Percentiles rank a stretch among this genome's conserved stretches.
Evolutionary conservation across 129 eudicot species (phyloP).

Genomic region (Centella asiatica): DNA sequence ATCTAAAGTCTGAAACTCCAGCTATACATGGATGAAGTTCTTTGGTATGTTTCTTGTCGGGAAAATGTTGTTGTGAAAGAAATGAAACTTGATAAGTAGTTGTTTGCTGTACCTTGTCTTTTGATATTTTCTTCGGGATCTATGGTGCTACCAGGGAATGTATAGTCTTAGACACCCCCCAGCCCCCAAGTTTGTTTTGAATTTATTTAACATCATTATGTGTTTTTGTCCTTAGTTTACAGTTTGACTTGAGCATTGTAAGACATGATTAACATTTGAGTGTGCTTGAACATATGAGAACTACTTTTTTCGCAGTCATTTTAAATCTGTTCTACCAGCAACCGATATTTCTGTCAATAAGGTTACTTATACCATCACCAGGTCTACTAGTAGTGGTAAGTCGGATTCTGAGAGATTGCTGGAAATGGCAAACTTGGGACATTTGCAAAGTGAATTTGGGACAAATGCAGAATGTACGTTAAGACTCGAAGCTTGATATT

Average conservation of each 20-base stretch:
- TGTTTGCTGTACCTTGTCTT: constrained; percentile 27
- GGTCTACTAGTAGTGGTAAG: too few species aligned
- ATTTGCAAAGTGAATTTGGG: too few species aligned
- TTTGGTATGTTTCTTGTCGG: constrained; percentile 22
- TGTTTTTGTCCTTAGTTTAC: neutral
- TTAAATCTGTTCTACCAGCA: too few species aligned
- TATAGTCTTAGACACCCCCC: constrained; percentile 38
- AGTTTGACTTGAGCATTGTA: constrained; percentile 25
- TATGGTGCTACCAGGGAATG: constrained; percentile 31
- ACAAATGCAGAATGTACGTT: too few species aligned
- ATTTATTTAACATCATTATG: constrained; percentile 15
- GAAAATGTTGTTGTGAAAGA: constrained; percentile 28
- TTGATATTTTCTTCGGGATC: constrained; percentile 13
- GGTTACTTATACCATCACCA: neutral
- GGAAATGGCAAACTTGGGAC: too few species aligned
- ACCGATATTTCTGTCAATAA: too few species aligned
- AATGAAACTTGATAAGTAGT: constrained; percentile 22
- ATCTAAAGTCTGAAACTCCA: neutral
- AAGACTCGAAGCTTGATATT: too few species aligned
- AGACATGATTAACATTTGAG: constrained; percentile 6
- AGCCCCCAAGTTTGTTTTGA: constrained; percentile 30
- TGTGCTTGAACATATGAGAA: constrained; percentile 5
- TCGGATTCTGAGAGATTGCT: too few species aligned
- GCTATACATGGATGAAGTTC: constrained; percentile 11
- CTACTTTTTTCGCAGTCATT: too few species aligned